phyloP scores from a whole-genome alignment of 495 filamentous ascomycete genomes.

The Penicillium maclennaniae region DNA sequence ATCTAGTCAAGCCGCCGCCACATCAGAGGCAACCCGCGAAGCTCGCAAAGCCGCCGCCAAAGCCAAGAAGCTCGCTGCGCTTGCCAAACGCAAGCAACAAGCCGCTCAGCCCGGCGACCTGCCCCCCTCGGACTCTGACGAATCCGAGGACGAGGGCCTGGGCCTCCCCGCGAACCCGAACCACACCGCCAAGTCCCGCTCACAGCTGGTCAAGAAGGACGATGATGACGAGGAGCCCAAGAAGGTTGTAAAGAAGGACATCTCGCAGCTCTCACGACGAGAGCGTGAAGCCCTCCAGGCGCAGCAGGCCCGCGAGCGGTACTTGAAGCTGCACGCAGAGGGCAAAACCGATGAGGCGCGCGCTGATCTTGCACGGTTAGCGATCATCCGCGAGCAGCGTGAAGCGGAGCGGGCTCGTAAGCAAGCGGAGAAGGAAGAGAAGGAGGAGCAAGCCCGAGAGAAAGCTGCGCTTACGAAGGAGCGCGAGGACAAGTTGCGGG shows the following conservation, averaged over 20 bases:
- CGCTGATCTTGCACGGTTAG: slow-evolving; percentile 82
- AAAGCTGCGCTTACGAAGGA: slow-evolving; percentile 29
- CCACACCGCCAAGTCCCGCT: slow-evolving; percentile 67
- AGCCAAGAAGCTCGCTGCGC: slow-evolving; percentile 85
- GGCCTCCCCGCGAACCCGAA: slow-evolving; percentile 85
- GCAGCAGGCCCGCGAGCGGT: slow-evolving; percentile 81
- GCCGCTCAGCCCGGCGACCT: slow-evolving; percentile 77
- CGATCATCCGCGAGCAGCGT: slow-evolving; percentile 75
- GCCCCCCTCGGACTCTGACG: slow-evolving; percentile 64
- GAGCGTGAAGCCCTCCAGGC: slow-evolving; percentile 90
- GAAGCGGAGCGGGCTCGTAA: slow-evolving; percentile 79
- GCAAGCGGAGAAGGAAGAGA: slow-evolving; percentile 76
- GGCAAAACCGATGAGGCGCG: slow-evolving; percentile 97
- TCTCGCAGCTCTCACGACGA: slow-evolving; percentile 64
- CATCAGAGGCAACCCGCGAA: slow-evolving; percentile 68
- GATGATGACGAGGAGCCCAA: slow-evolving; percentile 31
- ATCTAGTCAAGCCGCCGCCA: slow-evolving; percentile 13
- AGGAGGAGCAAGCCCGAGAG: slow-evolving; percentile 55
- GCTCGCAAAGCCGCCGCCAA: slow-evolving; percentile 84
- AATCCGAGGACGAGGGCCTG: slow-evolving; percentile 58
- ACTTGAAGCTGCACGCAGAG: slow-evolving; percentile 89
- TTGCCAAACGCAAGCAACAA: slow-evolving; percentile 60
- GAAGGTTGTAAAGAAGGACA: slow-evolving; percentile 29
- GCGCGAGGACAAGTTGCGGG: slow-evolving; percentile 34
- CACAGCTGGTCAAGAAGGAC: slow-evolving; percentile 51